A percentile compares a stretch with the other conserved stretches of the same genome.
These are phyloP conservation scores for Rhizoctonia solani DNA, from an alignment of 1,284 basidiomycete genomes.

Conservation along the genomic window DNA sequence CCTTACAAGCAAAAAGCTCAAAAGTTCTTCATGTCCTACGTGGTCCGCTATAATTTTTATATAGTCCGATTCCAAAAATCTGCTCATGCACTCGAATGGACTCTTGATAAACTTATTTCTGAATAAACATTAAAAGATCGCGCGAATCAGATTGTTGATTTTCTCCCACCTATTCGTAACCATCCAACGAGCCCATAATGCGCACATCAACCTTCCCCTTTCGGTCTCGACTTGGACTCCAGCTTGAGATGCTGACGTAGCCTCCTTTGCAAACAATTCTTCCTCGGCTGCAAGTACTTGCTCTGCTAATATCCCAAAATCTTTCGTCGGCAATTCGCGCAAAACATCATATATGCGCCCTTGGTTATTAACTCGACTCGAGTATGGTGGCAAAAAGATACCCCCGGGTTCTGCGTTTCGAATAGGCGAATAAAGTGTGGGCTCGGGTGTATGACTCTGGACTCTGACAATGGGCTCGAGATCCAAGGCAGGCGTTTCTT, in stretches of 20 bases:
- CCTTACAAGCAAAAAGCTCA: slow-evolving; percentile 4
- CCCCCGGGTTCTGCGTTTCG: not conserved
- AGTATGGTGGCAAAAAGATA: not conserved
- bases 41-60: not conserved
- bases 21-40: slow-evolving; percentile 4
- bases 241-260: not conserved
- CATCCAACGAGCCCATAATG: slow-evolving; percentile 31
- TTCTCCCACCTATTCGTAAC: not conserved
- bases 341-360: slow-evolving; percentile 24
- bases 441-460: slow-evolving; percentile 15
- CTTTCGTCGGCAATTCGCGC: not conserved
- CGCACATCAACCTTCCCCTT: not conserved
- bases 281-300: slow-evolving; percentile 23
- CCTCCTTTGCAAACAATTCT: slow-evolving; percentile 19
- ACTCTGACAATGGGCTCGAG: not conserved
- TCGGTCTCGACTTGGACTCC: not conserved
- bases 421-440: slow-evolving; percentile 12
- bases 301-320: not conserved
- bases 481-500: not conserved
- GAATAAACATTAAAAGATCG: not conserved
- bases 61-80: slow-evolving; percentile 11
- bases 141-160: too few relatives aligned
- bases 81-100: slow-evolving; percentile 10
- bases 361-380: slow-evolving; percentile 16
- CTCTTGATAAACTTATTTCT: slow-evolving; percentile 25